phyloP scores from a whole-genome alignment of 805 yeast genomes.

The Wickerhamiella brachini region DNA sequence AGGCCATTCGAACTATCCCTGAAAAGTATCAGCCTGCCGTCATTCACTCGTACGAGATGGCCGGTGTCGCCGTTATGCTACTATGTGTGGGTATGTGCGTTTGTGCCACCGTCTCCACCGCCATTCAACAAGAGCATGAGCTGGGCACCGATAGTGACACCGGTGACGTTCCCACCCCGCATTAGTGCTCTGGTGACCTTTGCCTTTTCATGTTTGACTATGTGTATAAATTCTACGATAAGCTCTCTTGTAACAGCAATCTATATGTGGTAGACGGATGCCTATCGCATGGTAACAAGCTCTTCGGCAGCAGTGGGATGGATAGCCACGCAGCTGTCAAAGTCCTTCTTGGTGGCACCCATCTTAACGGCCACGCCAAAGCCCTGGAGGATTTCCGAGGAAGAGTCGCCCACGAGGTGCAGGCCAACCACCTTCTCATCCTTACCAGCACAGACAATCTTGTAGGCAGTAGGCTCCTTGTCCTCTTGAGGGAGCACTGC shows the following conservation, averaged over 20 bases:
- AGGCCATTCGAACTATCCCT: conserved; percentile 38
- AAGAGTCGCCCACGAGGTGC: conserved; percentile 81
- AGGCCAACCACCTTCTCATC: conserved; percentile 92
- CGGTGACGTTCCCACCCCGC: background rate
- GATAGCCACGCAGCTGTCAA: conserved; percentile 92
- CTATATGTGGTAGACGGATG: background rate
- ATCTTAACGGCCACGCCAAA: conserved; percentile 96
- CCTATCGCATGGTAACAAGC: conserved; percentile 62
- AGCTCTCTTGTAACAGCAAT: no score
- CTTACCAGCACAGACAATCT: conserved; percentile 60
- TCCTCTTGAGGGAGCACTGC: conserved; percentile 55
- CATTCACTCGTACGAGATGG: conserved; percentile 32
- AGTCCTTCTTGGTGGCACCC: conserved; percentile 97
- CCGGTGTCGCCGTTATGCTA: conserved; percentile 36
- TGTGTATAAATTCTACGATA: no score
- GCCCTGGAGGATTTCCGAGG: conserved; percentile 92
- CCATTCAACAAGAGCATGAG: background rate
- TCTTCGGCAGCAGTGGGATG: conserved; percentile 99
- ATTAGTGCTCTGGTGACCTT: background rate
- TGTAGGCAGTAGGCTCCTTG: conserved; percentile 81
- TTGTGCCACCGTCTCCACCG: background rate
- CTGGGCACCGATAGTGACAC: background rate
- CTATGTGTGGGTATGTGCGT: conserved; percentile 26
- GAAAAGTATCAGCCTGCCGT: conserved; percentile 29
- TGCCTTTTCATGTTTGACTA: background rate